phyloP scores from a whole-genome alignment of 352 stramenopile genomes.

The Globisporangium alternatum region DNA sequence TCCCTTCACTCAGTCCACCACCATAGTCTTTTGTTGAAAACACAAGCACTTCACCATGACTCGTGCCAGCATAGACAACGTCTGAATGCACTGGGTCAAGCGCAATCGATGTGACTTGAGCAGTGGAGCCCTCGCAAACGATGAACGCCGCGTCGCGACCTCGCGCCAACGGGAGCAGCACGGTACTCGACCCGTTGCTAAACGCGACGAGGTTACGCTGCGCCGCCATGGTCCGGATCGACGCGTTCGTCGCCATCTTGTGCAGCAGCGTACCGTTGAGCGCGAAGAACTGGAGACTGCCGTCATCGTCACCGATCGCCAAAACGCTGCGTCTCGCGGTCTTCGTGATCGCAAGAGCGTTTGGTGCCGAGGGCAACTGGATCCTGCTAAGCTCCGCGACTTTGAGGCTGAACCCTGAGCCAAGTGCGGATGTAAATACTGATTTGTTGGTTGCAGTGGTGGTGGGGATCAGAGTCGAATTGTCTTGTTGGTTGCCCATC shows the following conservation, averaged over 20 bases:
- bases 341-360: conserved; percentile 17
- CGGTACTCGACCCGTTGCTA: conserved; percentile 24
- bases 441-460: background rate
- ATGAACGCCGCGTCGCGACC: conserved; percentile 28
- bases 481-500: conserved; percentile 14
- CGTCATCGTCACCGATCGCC: conserved; percentile 17
- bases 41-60: conserved; percentile 40
- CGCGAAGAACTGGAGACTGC: conserved; percentile 27
- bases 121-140: conserved; percentile 37
- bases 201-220: conserved; percentile 44
- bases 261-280: conserved; percentile 49
- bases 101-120: conserved; percentile 33
- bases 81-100: conserved; percentile 40
- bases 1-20: background rate
- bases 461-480: background rate
- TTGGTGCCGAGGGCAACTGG: conserved; percentile 13
- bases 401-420: background rate
- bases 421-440: background rate
- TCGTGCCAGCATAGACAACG: conserved; percentile 48
- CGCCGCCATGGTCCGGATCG: conserved; percentile 25
- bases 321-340: conserved; percentile 21
- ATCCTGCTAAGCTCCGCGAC: conserved; percentile 1
- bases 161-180: conserved; percentile 32
- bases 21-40: conserved; percentile 23
- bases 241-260: conserved; percentile 24